A percentile compares a stretch with the other conserved stretches of the same genome.
phyloP scores from a whole-genome alignment of 1,284 basidiomycete genomes.

The Tilletia walkeri region DNA sequence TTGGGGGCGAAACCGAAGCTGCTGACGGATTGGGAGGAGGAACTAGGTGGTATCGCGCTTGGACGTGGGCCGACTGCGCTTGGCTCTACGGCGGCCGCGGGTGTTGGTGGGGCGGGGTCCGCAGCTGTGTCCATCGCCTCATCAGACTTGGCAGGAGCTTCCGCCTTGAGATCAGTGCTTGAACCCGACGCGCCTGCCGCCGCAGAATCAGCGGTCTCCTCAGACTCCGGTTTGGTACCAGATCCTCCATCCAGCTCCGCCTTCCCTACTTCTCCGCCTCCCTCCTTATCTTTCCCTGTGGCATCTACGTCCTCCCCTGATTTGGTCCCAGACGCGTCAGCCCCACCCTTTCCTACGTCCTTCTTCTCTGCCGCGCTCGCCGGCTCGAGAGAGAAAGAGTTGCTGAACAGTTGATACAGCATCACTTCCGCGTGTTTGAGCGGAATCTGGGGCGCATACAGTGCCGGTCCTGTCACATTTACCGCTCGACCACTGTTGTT shows the following conservation, averaged over 20 bases:
- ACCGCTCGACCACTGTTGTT: background rate
- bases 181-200: no score
- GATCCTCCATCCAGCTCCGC: background rate
- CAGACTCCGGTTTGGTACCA: background rate
- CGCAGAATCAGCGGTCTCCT: background rate
- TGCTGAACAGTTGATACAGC: constrained; percentile 6
- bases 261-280: background rate
- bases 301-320: no score
- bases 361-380: background rate
- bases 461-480: background rate
- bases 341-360: background rate
- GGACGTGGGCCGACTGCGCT: no score
- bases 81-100: no score
- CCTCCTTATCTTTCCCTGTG: no score
- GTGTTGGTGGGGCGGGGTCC: no score
- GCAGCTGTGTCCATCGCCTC: no score
- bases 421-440: constrained; percentile 2
- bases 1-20: background rate
- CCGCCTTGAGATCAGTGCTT: no score
- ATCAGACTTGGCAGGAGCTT: no score
- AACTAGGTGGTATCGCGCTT: background rate
- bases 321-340: no score
- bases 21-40: background rate
- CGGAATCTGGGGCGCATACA: constrained; percentile 3
- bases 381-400: constrained; percentile 1